Evolutionary conservation across 208 protist species (phyloP).

Genomic region (Crithidia brevicula): DNA sequence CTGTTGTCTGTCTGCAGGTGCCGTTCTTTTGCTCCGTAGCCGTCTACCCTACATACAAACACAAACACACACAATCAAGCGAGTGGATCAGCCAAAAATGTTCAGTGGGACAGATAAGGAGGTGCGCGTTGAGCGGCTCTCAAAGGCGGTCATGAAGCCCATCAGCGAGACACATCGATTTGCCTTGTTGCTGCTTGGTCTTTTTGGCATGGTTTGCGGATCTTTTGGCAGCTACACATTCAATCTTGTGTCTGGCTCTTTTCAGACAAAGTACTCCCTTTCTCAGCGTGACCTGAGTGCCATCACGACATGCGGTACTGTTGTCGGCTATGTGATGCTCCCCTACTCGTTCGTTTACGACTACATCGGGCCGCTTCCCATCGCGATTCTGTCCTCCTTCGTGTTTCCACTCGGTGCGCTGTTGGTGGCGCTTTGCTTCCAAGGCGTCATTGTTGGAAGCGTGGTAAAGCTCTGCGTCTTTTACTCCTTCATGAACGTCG

Average conservation of each 20-base stretch:
- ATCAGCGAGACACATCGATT: slow-evolving; percentile 60
- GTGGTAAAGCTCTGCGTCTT: slow-evolving; percentile 41
- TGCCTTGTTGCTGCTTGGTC: slow-evolving; percentile 39
- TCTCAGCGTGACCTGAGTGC: slow-evolving; percentile 58
- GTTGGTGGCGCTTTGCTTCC: slow-evolving; percentile 46
- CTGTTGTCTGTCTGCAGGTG: background rate
- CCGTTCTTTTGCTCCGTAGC: no score
- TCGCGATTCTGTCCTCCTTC: slow-evolving; percentile 35
- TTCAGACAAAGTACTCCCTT: slow-evolving; percentile 59
- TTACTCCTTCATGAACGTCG: slow-evolving; percentile 40
- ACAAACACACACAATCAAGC: background rate
- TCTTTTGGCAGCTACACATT: slow-evolving; percentile 59
- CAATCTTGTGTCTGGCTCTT: slow-evolving; percentile 55
- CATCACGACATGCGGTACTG: slow-evolving; percentile 53
- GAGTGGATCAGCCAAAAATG: slow-evolving; percentile 2
- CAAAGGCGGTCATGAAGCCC: slow-evolving; percentile 15
- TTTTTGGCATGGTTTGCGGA: slow-evolving; percentile 53
- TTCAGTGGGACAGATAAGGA: slow-evolving; percentile 7
- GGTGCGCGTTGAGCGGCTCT: slow-evolving; percentile 9
- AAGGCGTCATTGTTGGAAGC: slow-evolving; percentile 37
- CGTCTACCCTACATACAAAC: background rate
- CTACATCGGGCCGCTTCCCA: slow-evolving; percentile 44
- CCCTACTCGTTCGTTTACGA: slow-evolving; percentile 53
- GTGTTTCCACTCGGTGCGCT: slow-evolving; percentile 39
- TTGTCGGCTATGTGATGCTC: slow-evolving; percentile 42